Evolutionary conservation across 2,329 filamentous ascomycete genomes (phyloP), one percentile per base, ranked within the genome.

Genomic region (Sclerotinia borealis): DNA sequence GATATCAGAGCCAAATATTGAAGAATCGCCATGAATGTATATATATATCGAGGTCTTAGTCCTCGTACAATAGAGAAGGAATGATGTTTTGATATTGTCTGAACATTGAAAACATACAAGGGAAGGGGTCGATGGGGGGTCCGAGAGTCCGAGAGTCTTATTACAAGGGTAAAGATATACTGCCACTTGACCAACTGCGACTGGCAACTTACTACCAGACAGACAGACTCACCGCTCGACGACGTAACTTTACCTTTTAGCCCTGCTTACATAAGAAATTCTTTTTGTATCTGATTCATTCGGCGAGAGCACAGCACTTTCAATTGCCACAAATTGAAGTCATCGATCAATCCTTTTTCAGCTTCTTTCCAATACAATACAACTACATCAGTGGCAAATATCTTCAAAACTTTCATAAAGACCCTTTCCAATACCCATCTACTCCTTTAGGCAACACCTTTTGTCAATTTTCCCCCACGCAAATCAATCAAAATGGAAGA

Each of bases 401-500:
- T 43, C n/a, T 56, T 29, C 4, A 56, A 15, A 11, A 25, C 7
- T 34, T 22, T 34, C n/a, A 15, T 13, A 31, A 25, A 34, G 6
- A 13, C 9, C 15, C 13, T 37, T 27, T 37, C 17, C n/a, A 59
- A n/a, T 10, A 29, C 15, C 5, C 31, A 48, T 25, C 9, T 9
- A 36, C 41, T 25, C 17, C 47, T 31, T 39, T 27, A 37, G 11
- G 22, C 31, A 36, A 39, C 36, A n/a, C 25, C 8, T 56, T 34
- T 17, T 41, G n/a, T 51, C 34, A 29, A 48, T 27, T 8, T 13
- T 54, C 22, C 22, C 36, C 17, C 43, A n/a, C 43, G 64, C 22
- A 56, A 19, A 47, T 39, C 58, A 59, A 13, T 47, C 52, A 78
- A 71, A 71, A 84, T 85, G 87, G 82, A 85, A 75, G 92, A 96